A percentile compares a stretch with the other conserved stretches of the same genome.
Evolutionary conservation across 2,329 filamentous ascomycete genomes (phyloP).

Genomic region (Cladosporium sp.): DNA sequence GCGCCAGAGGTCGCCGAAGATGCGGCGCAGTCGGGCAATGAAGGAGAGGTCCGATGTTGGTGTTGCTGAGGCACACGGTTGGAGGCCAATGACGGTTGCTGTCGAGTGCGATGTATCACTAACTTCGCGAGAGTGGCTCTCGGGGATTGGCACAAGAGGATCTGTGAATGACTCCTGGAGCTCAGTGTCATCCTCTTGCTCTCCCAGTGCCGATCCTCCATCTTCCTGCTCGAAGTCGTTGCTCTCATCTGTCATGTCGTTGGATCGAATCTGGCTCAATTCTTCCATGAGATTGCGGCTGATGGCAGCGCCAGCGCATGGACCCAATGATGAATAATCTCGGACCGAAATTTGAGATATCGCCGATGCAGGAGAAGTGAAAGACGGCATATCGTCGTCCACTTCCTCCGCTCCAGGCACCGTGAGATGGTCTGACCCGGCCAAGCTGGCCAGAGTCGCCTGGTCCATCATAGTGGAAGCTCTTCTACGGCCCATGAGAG

Average conservation of each 20-base stretch:
- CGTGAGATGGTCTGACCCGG: not conserved
- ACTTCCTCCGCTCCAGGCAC: not conserved
- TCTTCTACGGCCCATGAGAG: constrained; percentile 10
- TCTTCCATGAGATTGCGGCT: constrained; percentile 39
- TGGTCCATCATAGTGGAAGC: constrained; percentile 19
- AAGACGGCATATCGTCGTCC: not conserved
- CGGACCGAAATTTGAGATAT: constrained; percentile 2
- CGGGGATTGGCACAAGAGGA: constrained; percentile 9
- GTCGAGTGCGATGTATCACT: constrained; percentile 3
- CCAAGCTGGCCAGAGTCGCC: constrained; percentile 3
- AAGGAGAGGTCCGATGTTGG: not conserved
- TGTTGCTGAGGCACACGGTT: not conserved
- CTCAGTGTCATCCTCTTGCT: constrained; percentile 9
- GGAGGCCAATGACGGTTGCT: constrained; percentile 12
- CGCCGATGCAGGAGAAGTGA: not conserved
- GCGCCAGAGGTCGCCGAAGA: constrained; percentile 32
- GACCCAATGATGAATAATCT: constrained; percentile 6
- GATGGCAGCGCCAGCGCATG: constrained; percentile 8
- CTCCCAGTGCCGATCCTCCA: not conserved
- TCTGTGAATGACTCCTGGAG: constrained; percentile 10
- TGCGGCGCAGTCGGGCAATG: constrained; percentile 26
- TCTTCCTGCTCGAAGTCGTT: not conserved
- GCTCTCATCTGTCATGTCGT: constrained; percentile 5
- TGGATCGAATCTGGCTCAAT: constrained; percentile 22
- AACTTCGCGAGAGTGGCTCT: constrained; percentile 17